These are phyloP conservation scores for Phellopilus nigrolimitatus DNA, from an alignment of 1,284 basidiomycete species.

Conservation along the genomic window DNA sequence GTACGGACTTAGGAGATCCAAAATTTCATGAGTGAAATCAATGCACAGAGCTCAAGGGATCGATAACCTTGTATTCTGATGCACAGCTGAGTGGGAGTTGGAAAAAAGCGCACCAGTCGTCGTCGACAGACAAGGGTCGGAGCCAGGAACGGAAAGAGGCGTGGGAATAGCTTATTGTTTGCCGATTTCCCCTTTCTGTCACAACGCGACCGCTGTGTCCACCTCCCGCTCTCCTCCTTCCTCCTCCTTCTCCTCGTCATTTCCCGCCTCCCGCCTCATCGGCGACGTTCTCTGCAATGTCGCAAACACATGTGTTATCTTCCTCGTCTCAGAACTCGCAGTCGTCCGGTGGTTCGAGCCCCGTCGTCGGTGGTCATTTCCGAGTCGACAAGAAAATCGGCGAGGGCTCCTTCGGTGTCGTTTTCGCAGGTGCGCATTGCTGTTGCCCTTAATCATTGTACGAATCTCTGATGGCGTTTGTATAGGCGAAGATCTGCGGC, in stretches of 20 bases:
- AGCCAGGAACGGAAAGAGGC: background rate
- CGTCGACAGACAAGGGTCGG: background rate
- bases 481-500: conserved; percentile 82
- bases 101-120: no score
- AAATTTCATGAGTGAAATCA: no score
- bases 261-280: background rate
- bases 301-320: conserved; percentile 20
- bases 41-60: no score
- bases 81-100: no score
- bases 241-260: background rate
- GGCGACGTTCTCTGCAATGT: conserved; percentile 3
- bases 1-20: no score
- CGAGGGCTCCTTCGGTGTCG: conserved; percentile 81
- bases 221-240: conserved; percentile 23
- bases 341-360: conserved; percentile 9
- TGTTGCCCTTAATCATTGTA: conserved; percentile 1
- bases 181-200: conserved; percentile 40
- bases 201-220: conserved; percentile 43
- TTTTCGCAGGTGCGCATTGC: conserved; percentile 63
- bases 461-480: background rate
- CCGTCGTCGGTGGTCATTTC: conserved; percentile 66
- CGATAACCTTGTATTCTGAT: no score
- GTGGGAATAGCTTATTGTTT: conserved; percentile 40
- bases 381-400: conserved; percentile 85
- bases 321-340: conserved; percentile 16